Conservation (phyloP, 2,329 filamentous ascomycete genomes). For the Fulvia fulva region DNA sequence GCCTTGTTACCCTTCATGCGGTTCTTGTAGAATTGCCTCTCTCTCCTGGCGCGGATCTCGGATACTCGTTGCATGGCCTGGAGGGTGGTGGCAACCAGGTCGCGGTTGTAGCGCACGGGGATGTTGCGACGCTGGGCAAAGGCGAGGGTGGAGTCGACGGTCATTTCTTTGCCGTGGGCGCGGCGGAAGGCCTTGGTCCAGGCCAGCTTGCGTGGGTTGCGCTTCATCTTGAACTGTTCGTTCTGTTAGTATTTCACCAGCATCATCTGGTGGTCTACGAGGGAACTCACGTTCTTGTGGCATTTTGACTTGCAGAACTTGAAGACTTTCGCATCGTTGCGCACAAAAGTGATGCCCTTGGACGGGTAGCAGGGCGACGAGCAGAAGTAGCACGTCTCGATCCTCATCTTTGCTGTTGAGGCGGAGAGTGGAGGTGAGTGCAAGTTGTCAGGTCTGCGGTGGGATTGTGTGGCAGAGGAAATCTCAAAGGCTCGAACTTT, state of each 20-base stretch:
- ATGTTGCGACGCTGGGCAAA: conserved; percentile 92
- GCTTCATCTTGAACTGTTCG: conserved; percentile 86
- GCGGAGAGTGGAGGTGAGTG: not conserved
- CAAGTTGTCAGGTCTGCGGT: no score
- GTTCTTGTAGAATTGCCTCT: conserved; percentile 90
- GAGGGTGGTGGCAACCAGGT: conserved; percentile 80
- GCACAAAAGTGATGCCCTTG: conserved; percentile 64
- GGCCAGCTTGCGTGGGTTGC: conserved; percentile 91
- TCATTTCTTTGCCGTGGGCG: conserved; percentile 76
- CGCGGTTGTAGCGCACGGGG: conserved; percentile 92
- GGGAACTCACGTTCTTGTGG: conserved; percentile 53
- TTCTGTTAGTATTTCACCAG: not conserved
- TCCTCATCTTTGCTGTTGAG: conserved; percentile 35
- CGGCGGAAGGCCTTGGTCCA: conserved; percentile 95
- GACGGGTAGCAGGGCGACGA: conserved; percentile 63
- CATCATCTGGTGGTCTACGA: not conserved
- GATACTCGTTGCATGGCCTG: conserved; percentile 86
- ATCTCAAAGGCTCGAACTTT: no score
- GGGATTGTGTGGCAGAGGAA: not conserved
- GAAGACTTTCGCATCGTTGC: conserved; percentile 63
- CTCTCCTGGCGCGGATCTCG: conserved; percentile 78
- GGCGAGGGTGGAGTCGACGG: conserved; percentile 87
- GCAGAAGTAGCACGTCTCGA: conserved; percentile 69
- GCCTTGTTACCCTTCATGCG: conserved; percentile 89
- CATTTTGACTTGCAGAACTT: conserved; percentile 65